These are phyloP conservation scores for Ophiostoma sp. DNA, from an alignment of 2,329 filamentous ascomycete genomes.

Conservation along the genomic window DNA sequence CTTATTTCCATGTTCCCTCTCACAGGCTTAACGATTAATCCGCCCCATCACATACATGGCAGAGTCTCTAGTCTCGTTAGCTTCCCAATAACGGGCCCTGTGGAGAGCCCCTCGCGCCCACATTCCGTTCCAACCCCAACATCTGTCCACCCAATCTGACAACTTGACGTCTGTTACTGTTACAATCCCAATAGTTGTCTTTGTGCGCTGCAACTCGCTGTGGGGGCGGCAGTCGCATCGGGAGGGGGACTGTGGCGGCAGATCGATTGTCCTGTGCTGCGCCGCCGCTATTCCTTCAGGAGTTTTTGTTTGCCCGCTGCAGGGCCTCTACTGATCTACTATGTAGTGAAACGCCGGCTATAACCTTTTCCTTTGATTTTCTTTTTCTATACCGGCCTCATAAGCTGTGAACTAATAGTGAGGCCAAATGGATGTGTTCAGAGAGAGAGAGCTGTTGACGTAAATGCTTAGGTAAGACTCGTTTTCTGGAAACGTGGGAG, in stretches of 20 bases:
- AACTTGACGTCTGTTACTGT: not conserved
- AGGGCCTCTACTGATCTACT: not conserved
- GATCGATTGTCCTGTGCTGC: constrained; percentile 21
- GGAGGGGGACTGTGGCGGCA: constrained; percentile 18
- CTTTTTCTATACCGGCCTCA: too few relatives aligned
- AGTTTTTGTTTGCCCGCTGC: constrained; percentile 5
- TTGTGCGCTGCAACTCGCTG: too few relatives aligned
- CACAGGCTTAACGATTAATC: constrained; percentile 21
- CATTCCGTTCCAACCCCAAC: constrained; percentile 5
- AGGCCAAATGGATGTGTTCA: not conserved
- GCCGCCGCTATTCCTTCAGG: not conserved
- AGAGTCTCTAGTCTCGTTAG: constrained; percentile 1
- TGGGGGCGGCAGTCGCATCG: constrained; percentile 23
- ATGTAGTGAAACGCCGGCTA: constrained; percentile 3
- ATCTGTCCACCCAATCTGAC: not conserved
- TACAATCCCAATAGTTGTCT: not conserved
- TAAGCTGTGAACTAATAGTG: too few relatives aligned
- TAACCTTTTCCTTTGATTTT: not conserved
- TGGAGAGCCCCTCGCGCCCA: constrained; percentile 5
- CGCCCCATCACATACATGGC: not conserved
- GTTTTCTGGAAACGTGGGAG: not conserved
- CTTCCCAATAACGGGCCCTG: not conserved
- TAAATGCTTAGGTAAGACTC: not conserved
- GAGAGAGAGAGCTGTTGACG: not conserved
- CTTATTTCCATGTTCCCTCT: constrained; percentile 2